Conservation (phyloP, 768 basidiomycete genomes). For the Leucocoprinus sp. region DNA sequence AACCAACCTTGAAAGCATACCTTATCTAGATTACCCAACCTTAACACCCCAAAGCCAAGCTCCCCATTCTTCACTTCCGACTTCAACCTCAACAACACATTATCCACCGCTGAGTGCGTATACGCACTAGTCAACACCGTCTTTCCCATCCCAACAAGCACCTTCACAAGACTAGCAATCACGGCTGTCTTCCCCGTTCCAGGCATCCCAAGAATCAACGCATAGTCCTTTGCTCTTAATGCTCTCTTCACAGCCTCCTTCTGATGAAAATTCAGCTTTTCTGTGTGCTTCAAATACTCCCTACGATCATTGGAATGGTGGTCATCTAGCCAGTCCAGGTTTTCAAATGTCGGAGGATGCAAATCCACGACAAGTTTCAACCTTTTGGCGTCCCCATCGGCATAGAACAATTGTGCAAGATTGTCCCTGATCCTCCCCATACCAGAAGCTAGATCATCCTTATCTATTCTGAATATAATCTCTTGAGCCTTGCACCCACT, state of each 20-base stretch:
- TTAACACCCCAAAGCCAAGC: constrained; percentile 63
- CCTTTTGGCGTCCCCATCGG: constrained; percentile 58
- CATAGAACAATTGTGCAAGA: constrained; percentile 82
- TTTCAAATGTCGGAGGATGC: constrained; percentile 53
- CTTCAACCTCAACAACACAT: constrained; percentile 79
- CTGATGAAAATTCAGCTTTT: constrained; percentile 65
- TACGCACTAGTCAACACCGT: constrained; percentile 86
- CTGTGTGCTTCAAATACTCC: constrained; percentile 20
- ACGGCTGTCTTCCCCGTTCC: constrained; percentile 98
- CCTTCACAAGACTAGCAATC: constrained; percentile 79
- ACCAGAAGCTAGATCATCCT: constrained; percentile 82
- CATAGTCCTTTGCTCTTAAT: constrained; percentile 78
- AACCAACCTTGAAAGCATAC: constrained; percentile 28
- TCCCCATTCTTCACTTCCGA: constrained; percentile 21
- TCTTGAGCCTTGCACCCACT: constrained; percentile 11
- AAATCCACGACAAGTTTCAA: constrained; percentile 81
- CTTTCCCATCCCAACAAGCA: constrained; percentile 74
- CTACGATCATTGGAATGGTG: constrained; percentile 8
- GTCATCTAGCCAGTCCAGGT: constrained; percentile 7
- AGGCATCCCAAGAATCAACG: constrained; percentile 93
- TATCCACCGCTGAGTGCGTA: constrained; percentile 98
- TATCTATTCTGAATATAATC: constrained; percentile 79
- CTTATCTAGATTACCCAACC: constrained; percentile 90
- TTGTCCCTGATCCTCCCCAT: constrained; percentile 88
- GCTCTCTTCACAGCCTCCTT: constrained; percentile 63